A percentile compares a stretch with the other conserved stretches of the same genome.
These are phyloP conservation scores for Ilyonectria destructans DNA, from an alignment of 2,329 filamentous ascomycete species.

Conservation along the genomic window DNA sequence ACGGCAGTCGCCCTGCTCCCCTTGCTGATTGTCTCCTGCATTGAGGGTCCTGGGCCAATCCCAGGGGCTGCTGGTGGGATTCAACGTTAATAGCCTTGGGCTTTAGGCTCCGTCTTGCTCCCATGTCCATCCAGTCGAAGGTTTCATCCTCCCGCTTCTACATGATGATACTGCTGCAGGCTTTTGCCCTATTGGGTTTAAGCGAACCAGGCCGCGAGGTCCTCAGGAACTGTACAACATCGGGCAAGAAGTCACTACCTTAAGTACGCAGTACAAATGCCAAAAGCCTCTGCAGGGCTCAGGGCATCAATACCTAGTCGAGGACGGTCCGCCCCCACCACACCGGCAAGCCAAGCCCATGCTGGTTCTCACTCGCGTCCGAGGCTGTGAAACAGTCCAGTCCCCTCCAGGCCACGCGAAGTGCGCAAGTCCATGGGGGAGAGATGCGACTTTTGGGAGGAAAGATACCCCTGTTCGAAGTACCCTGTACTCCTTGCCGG, in stretches of 20 bases:
- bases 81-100: neutral
- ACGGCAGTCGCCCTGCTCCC: conserved; percentile 29
- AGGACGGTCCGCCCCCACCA: conserved; percentile 25
- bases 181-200: neutral
- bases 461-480: conserved; percentile 8
- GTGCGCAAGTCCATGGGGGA: conserved; percentile 5
- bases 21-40: conserved; percentile 18
- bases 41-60: conserved; percentile 7
- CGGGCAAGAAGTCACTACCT: conserved; percentile 9
- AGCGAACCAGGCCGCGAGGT: neutral
- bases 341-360: conserved; percentile 15
- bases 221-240: neutral
- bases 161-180: neutral
- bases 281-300: conserved; percentile 12
- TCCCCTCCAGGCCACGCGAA: conserved; percentile 21
- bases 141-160: neutral
- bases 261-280: neutral
- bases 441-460: conserved; percentile 1
- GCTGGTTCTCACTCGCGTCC: conserved; percentile 19
- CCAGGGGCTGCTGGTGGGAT: neutral
- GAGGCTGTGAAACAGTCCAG: conserved; percentile 27
- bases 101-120: neutral
- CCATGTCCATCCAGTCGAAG: conserved; percentile 1
- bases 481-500: conserved; percentile 11
- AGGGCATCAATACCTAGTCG: conserved; percentile 9